Percentiles rank a stretch among this genome's conserved stretches.
Conservation (phyloP, 2,329 filamentous ascomycete genomes). For the Cladosporium sp. region DNA sequence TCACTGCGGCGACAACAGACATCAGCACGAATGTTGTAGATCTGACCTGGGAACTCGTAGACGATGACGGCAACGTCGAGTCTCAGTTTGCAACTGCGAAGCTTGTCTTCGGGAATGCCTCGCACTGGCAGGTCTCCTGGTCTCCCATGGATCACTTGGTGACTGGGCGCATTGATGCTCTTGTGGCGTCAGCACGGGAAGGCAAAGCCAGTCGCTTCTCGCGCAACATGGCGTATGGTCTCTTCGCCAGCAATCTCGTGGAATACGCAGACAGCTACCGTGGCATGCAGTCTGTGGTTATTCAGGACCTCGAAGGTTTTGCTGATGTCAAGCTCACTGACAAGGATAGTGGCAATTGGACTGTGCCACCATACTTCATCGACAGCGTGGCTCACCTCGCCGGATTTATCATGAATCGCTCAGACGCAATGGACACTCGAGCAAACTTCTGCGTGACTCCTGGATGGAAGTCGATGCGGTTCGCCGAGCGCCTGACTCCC, state of each 20-base stretch:
- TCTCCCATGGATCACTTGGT: slow-evolving; percentile 27
- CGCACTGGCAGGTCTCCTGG: no score
- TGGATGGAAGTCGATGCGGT: no score
- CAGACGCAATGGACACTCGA: slow-evolving; percentile 25
- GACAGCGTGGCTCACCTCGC: slow-evolving; percentile 23
- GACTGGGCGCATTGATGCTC: slow-evolving; percentile 23
- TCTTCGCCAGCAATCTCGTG: slow-evolving; percentile 29
- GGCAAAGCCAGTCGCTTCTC: slow-evolving; percentile 28
- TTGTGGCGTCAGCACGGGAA: slow-evolving; percentile 22
- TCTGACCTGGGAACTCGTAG: no score
- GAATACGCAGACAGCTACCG: slow-evolving; percentile 28
- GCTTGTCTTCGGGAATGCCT: no score
- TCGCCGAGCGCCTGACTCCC: no score
- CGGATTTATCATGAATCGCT: slow-evolving; percentile 29
- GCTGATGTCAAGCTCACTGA: slow-evolving; percentile 27
- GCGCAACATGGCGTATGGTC: slow-evolving; percentile 31
- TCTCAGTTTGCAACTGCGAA: no score
- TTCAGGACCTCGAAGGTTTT: slow-evolving; percentile 29
- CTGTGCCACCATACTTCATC: slow-evolving; percentile 28
- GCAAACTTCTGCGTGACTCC: slow-evolving; percentile 35
- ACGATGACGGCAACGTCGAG: no score
- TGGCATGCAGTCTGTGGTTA: slow-evolving; percentile 29
- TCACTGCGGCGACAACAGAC: no score
- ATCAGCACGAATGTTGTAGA: no score
- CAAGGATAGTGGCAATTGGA: slow-evolving; percentile 28